phyloP scores from a whole-genome alignment of 306 rosid species.

The Castanea mollissima region DNA sequence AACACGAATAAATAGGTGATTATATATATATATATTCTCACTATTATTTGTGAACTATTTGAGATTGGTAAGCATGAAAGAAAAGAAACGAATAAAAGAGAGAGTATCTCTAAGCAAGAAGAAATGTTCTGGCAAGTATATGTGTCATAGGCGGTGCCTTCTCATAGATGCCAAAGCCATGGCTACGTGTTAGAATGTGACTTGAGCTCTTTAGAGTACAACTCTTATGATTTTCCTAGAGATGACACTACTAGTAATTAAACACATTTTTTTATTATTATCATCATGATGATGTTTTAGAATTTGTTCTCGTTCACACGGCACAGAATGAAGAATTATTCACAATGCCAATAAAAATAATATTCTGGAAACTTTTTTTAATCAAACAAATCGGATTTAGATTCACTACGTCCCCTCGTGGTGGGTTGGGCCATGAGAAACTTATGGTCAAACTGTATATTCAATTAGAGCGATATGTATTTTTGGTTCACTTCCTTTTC shows the following conservation, averaged over 20 bases:
- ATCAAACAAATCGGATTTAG: background rate
- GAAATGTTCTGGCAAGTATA: background rate
- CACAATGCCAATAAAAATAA: background rate
- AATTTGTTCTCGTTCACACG: background rate
- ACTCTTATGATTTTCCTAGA: background rate
- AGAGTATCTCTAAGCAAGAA: constrained; percentile 13
- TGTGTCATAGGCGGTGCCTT: constrained; percentile 21
- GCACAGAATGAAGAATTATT: no score
- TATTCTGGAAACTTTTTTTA: background rate
- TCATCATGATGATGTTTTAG: background rate
- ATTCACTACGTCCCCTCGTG: background rate
- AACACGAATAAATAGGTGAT: background rate
- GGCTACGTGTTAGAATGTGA: background rate
- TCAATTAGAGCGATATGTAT: background rate
- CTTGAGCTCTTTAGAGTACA: background rate
- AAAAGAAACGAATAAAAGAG: constrained; percentile 16
- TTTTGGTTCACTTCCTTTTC: background rate
- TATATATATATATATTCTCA: background rate
- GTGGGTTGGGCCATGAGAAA: background rate
- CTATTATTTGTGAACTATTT: no score
- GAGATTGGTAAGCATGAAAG: constrained; percentile 13
- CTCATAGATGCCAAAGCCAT: background rate
- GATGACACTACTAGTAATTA: background rate
- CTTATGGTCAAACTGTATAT: background rate
- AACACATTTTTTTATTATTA: background rate